Evolutionary conservation across 495 filamentous ascomycete genomes (phyloP).

Genomic region (Neurospora tetrasperma): DNA sequence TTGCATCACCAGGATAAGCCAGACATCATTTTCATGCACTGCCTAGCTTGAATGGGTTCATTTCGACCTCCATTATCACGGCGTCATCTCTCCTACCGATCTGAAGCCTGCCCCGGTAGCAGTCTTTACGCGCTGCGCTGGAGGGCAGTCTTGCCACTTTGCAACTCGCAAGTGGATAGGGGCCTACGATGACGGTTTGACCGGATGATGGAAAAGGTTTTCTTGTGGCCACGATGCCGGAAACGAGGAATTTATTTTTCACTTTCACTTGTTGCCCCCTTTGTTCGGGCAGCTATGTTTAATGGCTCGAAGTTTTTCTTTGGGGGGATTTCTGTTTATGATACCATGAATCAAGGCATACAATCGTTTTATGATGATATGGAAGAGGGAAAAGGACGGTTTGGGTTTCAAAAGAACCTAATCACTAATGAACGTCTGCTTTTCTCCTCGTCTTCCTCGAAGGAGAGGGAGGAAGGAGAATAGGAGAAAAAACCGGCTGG

Average conservation of each 20-base stretch:
- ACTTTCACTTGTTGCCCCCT: not conserved
- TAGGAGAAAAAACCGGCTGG: not conserved
- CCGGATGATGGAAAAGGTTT: not conserved
- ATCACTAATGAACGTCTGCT: not conserved
- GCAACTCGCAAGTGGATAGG: not conserved
- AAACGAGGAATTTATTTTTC: not conserved
- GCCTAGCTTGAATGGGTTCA: not conserved
- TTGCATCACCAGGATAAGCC: not conserved
- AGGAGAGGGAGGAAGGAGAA: not conserved
- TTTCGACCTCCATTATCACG: not conserved
- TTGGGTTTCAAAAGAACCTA: not conserved
- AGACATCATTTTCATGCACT: not conserved
- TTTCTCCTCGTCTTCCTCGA: not conserved
- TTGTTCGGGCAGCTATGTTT: not conserved
- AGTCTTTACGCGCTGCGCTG: not conserved
- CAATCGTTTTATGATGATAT: not conserved
- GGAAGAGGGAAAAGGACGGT: not conserved
- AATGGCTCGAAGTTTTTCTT: not conserved
- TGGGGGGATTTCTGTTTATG: not conserved
- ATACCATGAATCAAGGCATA: not conserved
- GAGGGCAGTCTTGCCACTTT: not conserved
- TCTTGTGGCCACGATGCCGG: not conserved
- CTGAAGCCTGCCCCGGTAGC: not conserved
- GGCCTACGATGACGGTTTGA: not conserved
- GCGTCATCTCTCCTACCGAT: not conserved